Evolutionary conservation across 116 monocot genomes (phyloP).

Genomic region (Papilionanthe hybrid): DNA sequence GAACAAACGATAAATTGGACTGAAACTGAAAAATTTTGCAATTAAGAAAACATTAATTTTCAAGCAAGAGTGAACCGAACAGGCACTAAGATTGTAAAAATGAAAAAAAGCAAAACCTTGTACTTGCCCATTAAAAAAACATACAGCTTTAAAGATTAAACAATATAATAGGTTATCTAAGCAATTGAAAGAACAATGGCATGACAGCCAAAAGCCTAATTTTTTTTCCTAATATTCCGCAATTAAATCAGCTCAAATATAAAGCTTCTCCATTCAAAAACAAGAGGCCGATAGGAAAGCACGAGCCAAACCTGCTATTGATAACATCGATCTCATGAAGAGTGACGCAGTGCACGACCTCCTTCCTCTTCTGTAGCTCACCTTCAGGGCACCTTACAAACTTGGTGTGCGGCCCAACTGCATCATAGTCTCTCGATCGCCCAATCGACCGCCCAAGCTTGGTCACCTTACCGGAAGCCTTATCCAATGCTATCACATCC

Average conservation of each 20-base stretch:
- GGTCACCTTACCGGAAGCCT: constrained; percentile 85
- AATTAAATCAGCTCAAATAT: too few relatives aligned
- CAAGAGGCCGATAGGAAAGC: neutral
- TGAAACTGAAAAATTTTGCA: neutral
- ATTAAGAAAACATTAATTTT: neutral
- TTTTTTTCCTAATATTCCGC: too few relatives aligned
- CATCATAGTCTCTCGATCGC: constrained; percentile 69
- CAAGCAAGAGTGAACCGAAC: neutral
- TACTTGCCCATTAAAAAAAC: neutral
- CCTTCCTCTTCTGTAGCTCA: constrained; percentile 89
- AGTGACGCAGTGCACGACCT: constrained; percentile 90
- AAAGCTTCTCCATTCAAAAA: neutral
- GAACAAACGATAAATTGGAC: neutral
- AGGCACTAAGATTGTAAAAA: neutral
- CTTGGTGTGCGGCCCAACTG: constrained; percentile 65
- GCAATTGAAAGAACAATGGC: neutral
- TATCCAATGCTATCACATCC: constrained; percentile 81
- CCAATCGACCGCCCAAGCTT: constrained; percentile 85
- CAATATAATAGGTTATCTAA: neutral
- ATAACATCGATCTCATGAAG: constrained; percentile 98
- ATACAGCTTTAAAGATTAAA: neutral
- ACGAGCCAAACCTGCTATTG: constrained; percentile 70
- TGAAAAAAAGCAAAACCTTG: neutral
- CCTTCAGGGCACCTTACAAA: constrained; percentile 89
- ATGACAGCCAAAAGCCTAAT: too few relatives aligned